Evolutionary conservation across 805 yeast genomes (phyloP).

Genomic region (Metschnikowia cerradonensis): DNA sequence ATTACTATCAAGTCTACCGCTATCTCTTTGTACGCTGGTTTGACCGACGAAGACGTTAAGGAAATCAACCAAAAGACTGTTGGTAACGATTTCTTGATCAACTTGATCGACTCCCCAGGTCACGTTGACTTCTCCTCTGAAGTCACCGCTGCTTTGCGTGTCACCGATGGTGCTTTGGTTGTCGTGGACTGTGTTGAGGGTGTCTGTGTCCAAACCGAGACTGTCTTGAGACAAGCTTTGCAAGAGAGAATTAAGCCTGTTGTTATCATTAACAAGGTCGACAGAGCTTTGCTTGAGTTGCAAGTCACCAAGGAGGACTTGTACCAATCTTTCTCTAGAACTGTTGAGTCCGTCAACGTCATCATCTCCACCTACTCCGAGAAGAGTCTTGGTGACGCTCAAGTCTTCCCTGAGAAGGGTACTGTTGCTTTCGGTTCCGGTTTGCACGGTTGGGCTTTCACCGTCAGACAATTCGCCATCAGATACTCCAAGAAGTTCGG

Average conservation of each 20-base stretch:
- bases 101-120: conserved; percentile 99
- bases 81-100: conserved; percentile 93
- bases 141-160: conserved; percentile 99
- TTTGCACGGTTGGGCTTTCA: conserved; percentile 99
- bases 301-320: conserved; percentile 98
- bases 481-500: conserved; percentile 99
- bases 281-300: conserved; percentile 98
- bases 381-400: conserved; percentile 87
- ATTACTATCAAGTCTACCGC: conserved; percentile 99
- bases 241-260: conserved; percentile 99
- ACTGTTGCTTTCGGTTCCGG: conserved; percentile 99
- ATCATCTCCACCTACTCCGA: conserved; percentile 94
- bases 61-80: conserved; percentile 88
- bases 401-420: conserved; percentile 98
- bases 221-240: conserved; percentile 97
- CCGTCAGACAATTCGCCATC: conserved; percentile 96
- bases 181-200: conserved; percentile 99
- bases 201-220: conserved; percentile 99
- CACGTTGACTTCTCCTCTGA: conserved; percentile 99
- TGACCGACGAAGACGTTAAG: conserved; percentile 79
- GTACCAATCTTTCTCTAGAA: conserved; percentile 97
- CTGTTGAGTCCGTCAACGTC: conserved; percentile 99
- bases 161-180: conserved; percentile 99
- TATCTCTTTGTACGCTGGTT: conserved; percentile 88
- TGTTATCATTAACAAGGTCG: conserved; percentile 97